These are phyloP conservation scores for Phytophthora vignae DNA, from an alignment of 352 stramenopile species.

Conservation along the genomic window DNA sequence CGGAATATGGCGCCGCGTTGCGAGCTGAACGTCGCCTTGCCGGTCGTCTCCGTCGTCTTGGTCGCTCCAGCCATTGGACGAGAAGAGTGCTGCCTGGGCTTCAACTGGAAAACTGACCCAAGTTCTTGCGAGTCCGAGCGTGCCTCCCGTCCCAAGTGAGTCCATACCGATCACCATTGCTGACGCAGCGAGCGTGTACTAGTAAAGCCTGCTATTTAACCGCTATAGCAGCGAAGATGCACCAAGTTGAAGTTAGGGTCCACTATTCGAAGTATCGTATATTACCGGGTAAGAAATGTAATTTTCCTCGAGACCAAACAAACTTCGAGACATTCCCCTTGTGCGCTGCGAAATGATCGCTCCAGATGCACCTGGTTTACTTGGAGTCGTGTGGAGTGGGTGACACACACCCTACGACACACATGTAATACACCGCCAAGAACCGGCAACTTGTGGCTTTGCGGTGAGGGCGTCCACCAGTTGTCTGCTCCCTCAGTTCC, in stretches of 20 bases:
- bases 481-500: neutral
- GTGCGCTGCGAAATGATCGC: neutral
- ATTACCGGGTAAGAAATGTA: neutral
- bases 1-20: slow-evolving; percentile 23
- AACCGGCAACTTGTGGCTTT: slow-evolving; percentile 2
- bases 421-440: neutral
- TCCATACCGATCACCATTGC: slow-evolving; percentile 11
- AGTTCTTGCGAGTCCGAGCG: neutral
- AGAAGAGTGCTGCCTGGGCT: neutral
- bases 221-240: neutral
- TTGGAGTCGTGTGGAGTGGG: slow-evolving; percentile 1
- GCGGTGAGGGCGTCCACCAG: neutral
- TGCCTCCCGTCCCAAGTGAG: slow-evolving; percentile 8
- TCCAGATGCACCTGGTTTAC: neutral
- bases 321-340: neutral
- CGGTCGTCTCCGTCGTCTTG: slow-evolving; percentile 24
- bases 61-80: neutral
- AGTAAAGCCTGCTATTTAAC: neutral
- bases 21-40: slow-evolving; percentile 30
- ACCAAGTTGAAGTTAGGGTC: slow-evolving; percentile 2
- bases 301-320: neutral
- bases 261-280: neutral
- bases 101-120: slow-evolving; percentile 9
- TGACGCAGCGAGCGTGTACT: slow-evolving; percentile 16
- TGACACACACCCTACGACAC: neutral